Evolutionary conservation across 1,139 yeast genomes (phyloP), one percentile per base, ranked within the genome.

Genomic region (Kurtzmaniella quercitrusa): DNA sequence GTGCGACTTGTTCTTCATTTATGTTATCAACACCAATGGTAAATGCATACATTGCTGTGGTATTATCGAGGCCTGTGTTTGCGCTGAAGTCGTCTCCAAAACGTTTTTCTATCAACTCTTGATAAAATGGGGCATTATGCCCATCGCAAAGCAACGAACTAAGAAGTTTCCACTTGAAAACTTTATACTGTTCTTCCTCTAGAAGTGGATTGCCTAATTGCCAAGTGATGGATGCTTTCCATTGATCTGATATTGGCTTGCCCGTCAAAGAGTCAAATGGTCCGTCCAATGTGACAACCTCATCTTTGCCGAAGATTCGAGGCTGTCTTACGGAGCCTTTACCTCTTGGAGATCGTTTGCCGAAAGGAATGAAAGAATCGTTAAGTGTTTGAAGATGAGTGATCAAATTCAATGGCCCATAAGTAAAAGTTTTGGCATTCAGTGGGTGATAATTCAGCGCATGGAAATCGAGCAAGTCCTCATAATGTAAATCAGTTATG

Each of bases 1-100:
- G 62, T 2, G 68, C 64, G 2, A 78, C 71, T 38, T 80, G 77
- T 23, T 74, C 74, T 32, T 69, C 62, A 6, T 76, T 63, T 40
- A 89, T 70, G 9, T 95, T 96, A 56, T 86, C 94, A 26, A 88
- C 70, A 5, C 99, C 99, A 45, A 93, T 68, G 1, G 96, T 84
- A 54, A 93, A 84, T 39, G 93, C 71, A 46, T 87, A 80, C 40
- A 80, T 76, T 0, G 91, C 84, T 7, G 96, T 86, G 38, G 89
- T 82, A 2, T 87, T 75, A 47, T 93, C 98, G 41, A 88, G 70
- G 0, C 98, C 98, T 0, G 96, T 73, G 55, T 94, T 94, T 5
- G 91, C 87, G 0, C 94, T 71, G 60, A 84, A 93, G 53, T 93
- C 98, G 39, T 87, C 81, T 35, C 95, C 98, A 38, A 82, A 62